A percentile compares a stretch with the other conserved stretches of the same genome.
Conservation (phyloP, 306 rosid species). For the Rubus parviflorus region DNA sequence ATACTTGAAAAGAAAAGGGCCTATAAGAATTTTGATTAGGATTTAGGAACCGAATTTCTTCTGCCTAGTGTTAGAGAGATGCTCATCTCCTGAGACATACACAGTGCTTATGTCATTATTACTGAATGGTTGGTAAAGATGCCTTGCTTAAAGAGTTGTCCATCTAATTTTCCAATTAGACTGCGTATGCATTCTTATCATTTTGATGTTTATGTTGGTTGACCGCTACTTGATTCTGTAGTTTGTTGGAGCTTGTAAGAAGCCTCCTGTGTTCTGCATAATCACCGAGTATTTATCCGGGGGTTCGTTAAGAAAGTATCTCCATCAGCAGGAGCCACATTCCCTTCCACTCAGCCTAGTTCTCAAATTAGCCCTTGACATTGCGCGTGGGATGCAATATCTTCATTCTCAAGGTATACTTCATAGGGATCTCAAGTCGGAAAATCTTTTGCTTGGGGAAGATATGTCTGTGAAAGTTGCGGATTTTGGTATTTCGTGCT, state of each 20-base stretch:
- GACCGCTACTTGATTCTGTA: conserved; percentile 35
- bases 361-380: conserved; percentile 74
- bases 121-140: conserved; percentile 3
- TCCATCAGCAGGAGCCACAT: conserved; percentile 78
- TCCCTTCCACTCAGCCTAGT: conserved; percentile 69
- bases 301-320: conserved; percentile 77
- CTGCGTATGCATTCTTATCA: background rate
- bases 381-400: conserved; percentile 79
- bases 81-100: background rate
- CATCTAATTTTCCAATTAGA: background rate
- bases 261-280: conserved; percentile 91
- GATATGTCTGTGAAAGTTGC: conserved; percentile 95
- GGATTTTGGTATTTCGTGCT: conserved; percentile 94
- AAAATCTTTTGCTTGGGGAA: conserved; percentile 77
- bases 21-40: background rate
- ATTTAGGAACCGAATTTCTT: background rate
- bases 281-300: conserved; percentile 91
- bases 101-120: background rate
- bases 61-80: background rate
- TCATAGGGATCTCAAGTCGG: conserved; percentile 97
- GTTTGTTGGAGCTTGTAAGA: conserved; percentile 97
- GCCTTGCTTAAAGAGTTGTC: conserved; percentile 12
- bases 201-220: background rate
- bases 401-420: conserved; percentile 95
- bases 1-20: background rate